phyloP scores from a whole-genome alignment of 2,329 filamentous ascomycete species.

The Trichoderma atroviride region DNA sequence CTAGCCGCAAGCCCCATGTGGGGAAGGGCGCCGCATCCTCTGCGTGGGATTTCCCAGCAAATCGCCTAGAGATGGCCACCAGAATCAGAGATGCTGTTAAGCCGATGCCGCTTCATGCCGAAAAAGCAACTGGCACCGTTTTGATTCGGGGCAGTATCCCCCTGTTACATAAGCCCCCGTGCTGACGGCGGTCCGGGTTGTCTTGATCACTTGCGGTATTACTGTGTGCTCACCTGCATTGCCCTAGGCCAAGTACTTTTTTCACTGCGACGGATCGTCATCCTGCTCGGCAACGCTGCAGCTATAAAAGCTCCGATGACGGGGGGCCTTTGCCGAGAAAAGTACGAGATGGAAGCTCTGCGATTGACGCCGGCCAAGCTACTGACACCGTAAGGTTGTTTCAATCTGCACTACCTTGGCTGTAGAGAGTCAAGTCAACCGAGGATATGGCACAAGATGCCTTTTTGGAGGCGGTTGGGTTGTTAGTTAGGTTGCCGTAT shows the following conservation, averaged over 20 bases:
- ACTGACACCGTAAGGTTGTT: background rate
- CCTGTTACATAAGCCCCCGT: background rate
- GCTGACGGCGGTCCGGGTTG: background rate
- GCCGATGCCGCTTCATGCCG: constrained; percentile 31
- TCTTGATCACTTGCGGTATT: background rate
- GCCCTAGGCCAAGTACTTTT: background rate
- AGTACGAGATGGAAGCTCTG: background rate
- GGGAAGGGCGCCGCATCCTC: background rate
- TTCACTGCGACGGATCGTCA: background rate
- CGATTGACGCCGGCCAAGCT: background rate
- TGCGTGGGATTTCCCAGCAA: background rate
- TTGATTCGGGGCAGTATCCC: background rate
- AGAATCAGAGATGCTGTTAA: constrained; percentile 8
- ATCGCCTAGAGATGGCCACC: background rate
- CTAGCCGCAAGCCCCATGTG: constrained; percentile 2
- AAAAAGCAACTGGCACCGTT: constrained; percentile 13
- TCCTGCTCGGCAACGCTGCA: background rate
- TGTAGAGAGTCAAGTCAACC: background rate
- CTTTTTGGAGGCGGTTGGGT: background rate
- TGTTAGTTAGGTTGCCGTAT: constrained; percentile 16
- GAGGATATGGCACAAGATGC: background rate
- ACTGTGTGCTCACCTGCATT: background rate
- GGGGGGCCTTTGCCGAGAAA: constrained; percentile 11
- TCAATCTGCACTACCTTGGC: background rate
- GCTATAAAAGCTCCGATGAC: background rate